A percentile compares a stretch with the other conserved stretches of the same genome.
These are phyloP conservation scores for Trichoderma cornu-damae DNA, from an alignment of 2,329 filamentous ascomycete genomes.

Conservation along the genomic window DNA sequence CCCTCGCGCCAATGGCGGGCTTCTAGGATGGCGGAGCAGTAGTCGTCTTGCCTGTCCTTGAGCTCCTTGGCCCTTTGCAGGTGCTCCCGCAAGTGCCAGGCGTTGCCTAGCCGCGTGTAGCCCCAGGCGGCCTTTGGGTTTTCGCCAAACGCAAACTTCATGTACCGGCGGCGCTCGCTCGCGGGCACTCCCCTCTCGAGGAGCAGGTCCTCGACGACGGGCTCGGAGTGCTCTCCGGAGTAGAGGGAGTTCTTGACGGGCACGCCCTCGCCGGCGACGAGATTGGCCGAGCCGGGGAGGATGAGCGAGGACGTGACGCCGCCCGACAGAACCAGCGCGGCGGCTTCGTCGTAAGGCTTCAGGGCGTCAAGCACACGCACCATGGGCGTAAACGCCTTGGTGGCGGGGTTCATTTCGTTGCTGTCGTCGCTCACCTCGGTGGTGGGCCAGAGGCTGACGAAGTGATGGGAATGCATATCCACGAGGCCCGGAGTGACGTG, in stretches of 20 bases:
- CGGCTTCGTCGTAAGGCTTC: slow-evolving; percentile 38
- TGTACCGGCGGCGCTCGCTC: slow-evolving; percentile 33
- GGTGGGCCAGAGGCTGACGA: slow-evolving; percentile 32
- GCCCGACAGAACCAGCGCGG: slow-evolving; percentile 38
- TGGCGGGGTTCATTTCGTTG: slow-evolving; percentile 34
- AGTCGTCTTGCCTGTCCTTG: slow-evolving; percentile 18
- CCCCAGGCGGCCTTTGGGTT: slow-evolving; percentile 38
- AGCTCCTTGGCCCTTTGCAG: slow-evolving; percentile 17
- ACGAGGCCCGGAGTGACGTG: slow-evolving; percentile 42
- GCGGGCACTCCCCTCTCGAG: slow-evolving; percentile 36
- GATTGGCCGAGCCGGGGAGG: slow-evolving; percentile 40
- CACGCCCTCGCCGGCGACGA: slow-evolving; percentile 42
- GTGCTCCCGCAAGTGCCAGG: slow-evolving; percentile 37
- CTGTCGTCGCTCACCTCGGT: slow-evolving; percentile 29
- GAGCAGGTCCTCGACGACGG: slow-evolving; percentile 39
- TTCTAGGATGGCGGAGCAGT: slow-evolving; percentile 9
- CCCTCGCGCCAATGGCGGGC: background rate
- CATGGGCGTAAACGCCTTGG: slow-evolving; percentile 7
- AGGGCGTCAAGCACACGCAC: slow-evolving; percentile 31
- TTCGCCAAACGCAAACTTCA: slow-evolving; percentile 46
- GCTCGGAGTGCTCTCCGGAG: slow-evolving; percentile 33
- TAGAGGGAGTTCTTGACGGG: slow-evolving; percentile 38
- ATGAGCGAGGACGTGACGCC: slow-evolving; percentile 44
- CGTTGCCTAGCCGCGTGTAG: slow-evolving; percentile 38
- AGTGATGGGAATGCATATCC: slow-evolving; percentile 44